phyloP scores from a whole-genome alignment of 2,329 filamentous ascomycete genomes.

The Talaromyces sp. region DNA sequence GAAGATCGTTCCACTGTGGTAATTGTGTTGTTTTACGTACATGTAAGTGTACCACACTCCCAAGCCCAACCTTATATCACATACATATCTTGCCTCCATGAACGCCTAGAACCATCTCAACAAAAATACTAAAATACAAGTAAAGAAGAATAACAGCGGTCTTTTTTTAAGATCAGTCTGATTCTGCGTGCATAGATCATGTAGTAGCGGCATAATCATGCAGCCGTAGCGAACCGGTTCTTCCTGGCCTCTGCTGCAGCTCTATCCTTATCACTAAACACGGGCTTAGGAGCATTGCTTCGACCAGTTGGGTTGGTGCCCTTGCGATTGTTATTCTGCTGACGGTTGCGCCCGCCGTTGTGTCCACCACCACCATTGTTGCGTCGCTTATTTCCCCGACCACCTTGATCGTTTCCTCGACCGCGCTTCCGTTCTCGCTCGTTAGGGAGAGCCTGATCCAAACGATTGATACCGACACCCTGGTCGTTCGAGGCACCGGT shows the following conservation, averaged over 20 bases:
- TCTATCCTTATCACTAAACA: conserved; percentile 43
- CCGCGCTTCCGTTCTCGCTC: conserved; percentile 44
- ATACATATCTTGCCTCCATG: conserved; percentile 1
- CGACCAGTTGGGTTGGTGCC: conserved; percentile 21
- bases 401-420: conserved; percentile 38
- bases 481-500: conserved; percentile 28
- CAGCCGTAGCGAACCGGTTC: conserved; percentile 45
- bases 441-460: conserved; percentile 48
- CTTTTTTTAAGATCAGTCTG: background rate
- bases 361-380: conserved; percentile 31
- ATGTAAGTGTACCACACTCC: background rate
- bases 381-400: conserved; percentile 44
- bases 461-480: conserved; percentile 36
- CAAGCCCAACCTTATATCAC: background rate
- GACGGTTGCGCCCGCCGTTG: conserved; percentile 33
- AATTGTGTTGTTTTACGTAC: background rate
- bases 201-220: conserved; percentile 21
- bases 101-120: conserved; percentile 1
- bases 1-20: background rate
- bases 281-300: conserved; percentile 24
- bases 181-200: background rate
- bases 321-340: conserved; percentile 23
- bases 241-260: conserved; percentile 49
- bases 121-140: conserved; percentile 6
- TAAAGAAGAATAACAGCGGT: background rate